Percentiles rank a stretch among this genome's conserved stretches.
Evolutionary conservation across 2,329 filamentous ascomycete genomes (phyloP).

Genomic region (Ceratocystis colombiana): DNA sequence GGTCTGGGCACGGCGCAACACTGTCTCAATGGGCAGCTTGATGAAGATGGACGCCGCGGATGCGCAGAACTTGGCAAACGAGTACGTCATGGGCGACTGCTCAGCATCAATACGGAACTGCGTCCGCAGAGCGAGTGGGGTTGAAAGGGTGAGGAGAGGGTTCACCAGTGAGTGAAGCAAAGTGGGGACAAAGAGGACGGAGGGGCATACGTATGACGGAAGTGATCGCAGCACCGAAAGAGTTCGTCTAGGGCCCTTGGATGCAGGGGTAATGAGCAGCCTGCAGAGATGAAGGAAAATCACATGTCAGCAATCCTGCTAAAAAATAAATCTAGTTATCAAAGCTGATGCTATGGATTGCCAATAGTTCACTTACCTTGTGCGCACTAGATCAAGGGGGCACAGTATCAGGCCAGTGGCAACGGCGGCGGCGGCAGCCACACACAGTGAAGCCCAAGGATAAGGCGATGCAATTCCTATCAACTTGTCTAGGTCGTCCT

Average conservation of each 20-base stretch:
- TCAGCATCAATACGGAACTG: slow-evolving; percentile 75
- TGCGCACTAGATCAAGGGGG: slow-evolving; percentile 82
- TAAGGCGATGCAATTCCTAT: slow-evolving; percentile 64
- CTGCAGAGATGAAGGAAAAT: slow-evolving; percentile 33
- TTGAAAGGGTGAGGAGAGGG: slow-evolving; percentile 69
- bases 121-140: slow-evolving; percentile 76
- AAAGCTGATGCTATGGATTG: not conserved
- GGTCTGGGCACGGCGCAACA: slow-evolving; percentile 79
- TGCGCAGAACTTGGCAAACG: slow-evolving; percentile 68
- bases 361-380: slow-evolving; percentile 41
- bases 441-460: slow-evolving; percentile 68
- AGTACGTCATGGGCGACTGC: slow-evolving; percentile 70
- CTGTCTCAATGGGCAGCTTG: slow-evolving; percentile 83
- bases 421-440: slow-evolving; percentile 54
- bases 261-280: slow-evolving; percentile 74
- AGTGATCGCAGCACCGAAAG: slow-evolving; percentile 67
- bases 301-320: slow-evolving; percentile 30
- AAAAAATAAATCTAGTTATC: not conserved
- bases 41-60: slow-evolving; percentile 72
- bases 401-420: slow-evolving; percentile 72
- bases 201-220: slow-evolving; percentile 64
- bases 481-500: slow-evolving; percentile 67
- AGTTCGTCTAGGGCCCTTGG: slow-evolving; percentile 63
- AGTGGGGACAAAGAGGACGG: slow-evolving; percentile 68
- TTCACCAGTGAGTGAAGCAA: slow-evolving; percentile 77